phyloP scores from a whole-genome alignment of 768 basidiomycete species.

The Naganishia randhawae region DNA sequence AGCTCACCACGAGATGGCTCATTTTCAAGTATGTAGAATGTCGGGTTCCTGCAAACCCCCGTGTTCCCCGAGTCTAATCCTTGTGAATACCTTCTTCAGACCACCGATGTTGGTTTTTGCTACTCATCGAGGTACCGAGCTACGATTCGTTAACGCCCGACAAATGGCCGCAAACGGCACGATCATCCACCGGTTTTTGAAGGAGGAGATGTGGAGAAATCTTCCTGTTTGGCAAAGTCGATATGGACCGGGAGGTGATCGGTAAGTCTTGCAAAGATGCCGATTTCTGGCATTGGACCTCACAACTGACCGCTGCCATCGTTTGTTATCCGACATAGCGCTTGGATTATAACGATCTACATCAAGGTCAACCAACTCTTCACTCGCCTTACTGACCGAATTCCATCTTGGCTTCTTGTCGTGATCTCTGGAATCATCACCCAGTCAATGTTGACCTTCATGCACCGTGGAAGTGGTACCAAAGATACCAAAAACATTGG shows the following conservation, averaged over 20 bases:
- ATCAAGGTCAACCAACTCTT: conserved; percentile 25
- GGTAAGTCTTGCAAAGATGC: conserved; percentile 53
- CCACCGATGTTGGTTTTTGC: conserved; percentile 71
- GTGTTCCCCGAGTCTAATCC: not conserved
- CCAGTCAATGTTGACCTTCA: conserved; percentile 17
- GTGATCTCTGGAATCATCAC: conserved; percentile 19
- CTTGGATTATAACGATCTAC: conserved; percentile 16
- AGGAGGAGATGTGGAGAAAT: conserved; percentile 61
- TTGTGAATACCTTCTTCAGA: conserved; percentile 54
- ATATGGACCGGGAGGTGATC: conserved; percentile 72
- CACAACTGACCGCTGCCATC: not conserved
- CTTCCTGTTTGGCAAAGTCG: conserved; percentile 66
- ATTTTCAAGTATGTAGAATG: conserved; percentile 68
- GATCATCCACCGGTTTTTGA: conserved; percentile 64
- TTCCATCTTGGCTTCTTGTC: conserved; percentile 26
- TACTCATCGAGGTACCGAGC: conserved; percentile 66
- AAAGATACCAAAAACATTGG: not conserved
- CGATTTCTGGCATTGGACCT: too few relatives aligned
- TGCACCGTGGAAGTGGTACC: conserved; percentile 22
- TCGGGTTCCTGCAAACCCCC: too few relatives aligned
- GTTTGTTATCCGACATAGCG: not conserved
- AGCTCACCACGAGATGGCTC: conserved; percentile 77
- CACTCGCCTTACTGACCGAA: conserved; percentile 13
- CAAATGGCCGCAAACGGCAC: conserved; percentile 63
- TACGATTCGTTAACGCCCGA: conserved; percentile 74